phyloP scores from a whole-genome alignment of 1,284 basidiomycete genomes.

The Microbotryum intermedium region DNA sequence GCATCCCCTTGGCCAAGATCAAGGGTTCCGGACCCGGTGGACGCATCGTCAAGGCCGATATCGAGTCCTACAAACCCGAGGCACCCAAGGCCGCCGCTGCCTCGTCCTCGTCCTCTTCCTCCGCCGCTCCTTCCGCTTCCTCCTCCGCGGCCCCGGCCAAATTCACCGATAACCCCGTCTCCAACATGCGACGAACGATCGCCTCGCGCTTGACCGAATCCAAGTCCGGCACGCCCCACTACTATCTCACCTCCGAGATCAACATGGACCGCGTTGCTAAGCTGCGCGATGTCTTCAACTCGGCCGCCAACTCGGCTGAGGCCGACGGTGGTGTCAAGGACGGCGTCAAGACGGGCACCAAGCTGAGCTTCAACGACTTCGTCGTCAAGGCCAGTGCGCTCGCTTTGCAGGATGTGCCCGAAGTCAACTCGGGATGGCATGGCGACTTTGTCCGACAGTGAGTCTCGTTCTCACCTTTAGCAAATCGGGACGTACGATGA shows the following conservation, averaged over 20 bases:
- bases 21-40: constrained; percentile 93
- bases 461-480: constrained; percentile 39
- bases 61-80: constrained; percentile 64
- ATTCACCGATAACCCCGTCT: constrained; percentile 83
- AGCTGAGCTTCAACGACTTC: constrained; percentile 97
- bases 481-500: neutral
- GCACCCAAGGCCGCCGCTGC: constrained; percentile 25
- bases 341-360: constrained; percentile 55
- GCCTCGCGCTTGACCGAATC: constrained; percentile 82
- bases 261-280: constrained; percentile 96
- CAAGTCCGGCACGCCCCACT: constrained; percentile 92
- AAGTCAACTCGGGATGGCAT: constrained; percentile 95
- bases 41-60: constrained; percentile 85
- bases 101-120: constrained; percentile 41
- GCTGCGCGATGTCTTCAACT: constrained; percentile 91
- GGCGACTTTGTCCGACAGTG: constrained; percentile 92
- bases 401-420: constrained; percentile 88
- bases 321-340: constrained; percentile 48
- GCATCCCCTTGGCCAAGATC: constrained; percentile 80
- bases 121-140: constrained; percentile 42
- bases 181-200: constrained; percentile 92
- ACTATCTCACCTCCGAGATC: constrained; percentile 90
- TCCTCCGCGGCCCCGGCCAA: constrained; percentile 47
- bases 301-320: constrained; percentile 63
- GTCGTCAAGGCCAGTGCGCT: constrained; percentile 90